These are phyloP conservation scores for Pneumocystis sp. DNA, from an alignment of 1,139 yeast species.

Conservation along the genomic window DNA sequence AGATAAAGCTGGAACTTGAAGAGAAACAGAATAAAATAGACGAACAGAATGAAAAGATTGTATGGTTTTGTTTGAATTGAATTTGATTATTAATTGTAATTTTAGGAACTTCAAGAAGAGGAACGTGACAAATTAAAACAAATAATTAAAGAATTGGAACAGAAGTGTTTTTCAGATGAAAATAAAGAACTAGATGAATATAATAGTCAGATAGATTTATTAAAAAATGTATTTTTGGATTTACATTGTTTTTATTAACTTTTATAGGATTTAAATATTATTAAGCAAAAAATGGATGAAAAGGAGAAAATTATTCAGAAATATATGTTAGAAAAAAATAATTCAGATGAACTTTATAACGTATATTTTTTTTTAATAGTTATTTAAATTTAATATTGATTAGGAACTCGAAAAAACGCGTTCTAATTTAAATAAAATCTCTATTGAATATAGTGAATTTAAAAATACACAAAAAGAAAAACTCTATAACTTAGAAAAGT, in stretches of 20 bases:
- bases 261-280: background rate
- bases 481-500: background rate
- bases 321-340: background rate
- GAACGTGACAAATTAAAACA: background rate
- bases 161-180: background rate
- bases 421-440: background rate
- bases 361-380: background rate
- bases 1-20: background rate
- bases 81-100: background rate
- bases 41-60: conserved; percentile 4
- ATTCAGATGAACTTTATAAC: background rate
- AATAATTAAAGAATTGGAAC: background rate
- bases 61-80: background rate
- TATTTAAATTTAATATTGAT: background rate
- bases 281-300: background rate
- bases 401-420: background rate
- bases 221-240: background rate
- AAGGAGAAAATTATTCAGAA: background rate
- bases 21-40: background rate
- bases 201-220: background rate
- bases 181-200: background rate
- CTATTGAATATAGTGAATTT: background rate
- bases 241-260: background rate
- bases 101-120: background rate
- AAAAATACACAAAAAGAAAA: background rate